Evolutionary conservation across 1,284 basidiomycete genomes (phyloP).

Genomic region (Mycena citricolor): DNA sequence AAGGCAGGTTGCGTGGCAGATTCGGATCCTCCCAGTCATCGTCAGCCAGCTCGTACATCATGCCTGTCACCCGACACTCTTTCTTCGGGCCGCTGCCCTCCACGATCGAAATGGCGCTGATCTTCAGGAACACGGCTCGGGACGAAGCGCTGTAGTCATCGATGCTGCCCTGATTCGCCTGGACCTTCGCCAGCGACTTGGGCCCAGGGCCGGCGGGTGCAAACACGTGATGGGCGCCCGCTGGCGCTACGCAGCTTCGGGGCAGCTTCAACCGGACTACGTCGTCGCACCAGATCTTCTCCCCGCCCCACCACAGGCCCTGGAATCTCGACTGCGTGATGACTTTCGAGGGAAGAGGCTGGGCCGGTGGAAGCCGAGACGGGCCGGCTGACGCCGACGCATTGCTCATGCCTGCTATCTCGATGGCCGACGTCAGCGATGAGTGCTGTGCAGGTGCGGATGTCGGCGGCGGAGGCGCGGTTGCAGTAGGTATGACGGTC

Average conservation of each 20-base stretch:
- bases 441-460: constrained; percentile 21
- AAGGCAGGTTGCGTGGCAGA: constrained; percentile 8
- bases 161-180: constrained; percentile 24
- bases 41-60: constrained; percentile 73
- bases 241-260: constrained; percentile 61
- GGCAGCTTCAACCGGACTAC: constrained; percentile 76
- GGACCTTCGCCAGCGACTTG: constrained; percentile 30
- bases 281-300: constrained; percentile 86
- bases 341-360: constrained; percentile 22
- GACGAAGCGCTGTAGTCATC: constrained; percentile 48
- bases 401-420: constrained; percentile 36
- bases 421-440: constrained; percentile 34
- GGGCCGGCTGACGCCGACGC: constrained; percentile 27
- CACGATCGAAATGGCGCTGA: constrained; percentile 61
- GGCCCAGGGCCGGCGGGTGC: constrained; percentile 59
- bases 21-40: constrained; percentile 60
- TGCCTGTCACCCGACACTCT: constrained; percentile 63
- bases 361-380: constrained; percentile 28
- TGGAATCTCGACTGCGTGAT: constrained; percentile 62
- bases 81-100: constrained; percentile 44
- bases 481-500: constrained; percentile 32
- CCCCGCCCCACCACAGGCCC: constrained; percentile 86
- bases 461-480: constrained; percentile 25
- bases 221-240: constrained; percentile 55
- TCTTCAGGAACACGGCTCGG: constrained; percentile 65